Conservation (phyloP, 768 basidiomycete species). For the Lactifluus hygrophoroides region DNA sequence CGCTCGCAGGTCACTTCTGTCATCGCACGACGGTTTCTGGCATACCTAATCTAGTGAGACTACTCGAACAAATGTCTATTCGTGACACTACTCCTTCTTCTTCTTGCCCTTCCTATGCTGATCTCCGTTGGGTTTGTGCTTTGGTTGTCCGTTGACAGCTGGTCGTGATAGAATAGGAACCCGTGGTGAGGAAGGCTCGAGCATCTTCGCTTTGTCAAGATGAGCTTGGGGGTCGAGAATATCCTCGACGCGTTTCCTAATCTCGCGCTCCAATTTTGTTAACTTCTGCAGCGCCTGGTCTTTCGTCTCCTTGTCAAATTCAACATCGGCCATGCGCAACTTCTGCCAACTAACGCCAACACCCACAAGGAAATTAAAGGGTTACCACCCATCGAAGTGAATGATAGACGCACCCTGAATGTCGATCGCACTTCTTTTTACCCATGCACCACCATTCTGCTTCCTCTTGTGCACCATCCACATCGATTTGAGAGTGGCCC, state of each 20-base stretch:
- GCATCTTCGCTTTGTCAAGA: neutral
- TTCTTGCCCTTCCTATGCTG: constrained; percentile 21
- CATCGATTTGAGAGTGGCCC: constrained; percentile 34
- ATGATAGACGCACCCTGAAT: constrained; percentile 49
- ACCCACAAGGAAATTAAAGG: constrained; percentile 11
- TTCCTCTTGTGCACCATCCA: constrained; percentile 28
- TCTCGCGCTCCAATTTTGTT: constrained; percentile 67
- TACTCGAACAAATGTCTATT: neutral
- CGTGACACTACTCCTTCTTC: constrained; percentile 11
- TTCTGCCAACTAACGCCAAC: constrained; percentile 60
- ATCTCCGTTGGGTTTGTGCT: constrained; percentile 19
- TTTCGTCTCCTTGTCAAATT: constrained; percentile 67
- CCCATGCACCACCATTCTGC: constrained; percentile 76
- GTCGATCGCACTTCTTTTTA: constrained; percentile 68
- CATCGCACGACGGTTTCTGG: neutral
- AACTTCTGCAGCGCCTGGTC: constrained; percentile 58
- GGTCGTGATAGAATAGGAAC: constrained; percentile 20
- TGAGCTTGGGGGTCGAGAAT: constrained; percentile 33
- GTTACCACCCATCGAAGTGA: neutral
- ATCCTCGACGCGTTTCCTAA: constrained; percentile 72
- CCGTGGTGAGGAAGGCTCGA: constrained; percentile 16
- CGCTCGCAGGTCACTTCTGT: constrained; percentile 16
- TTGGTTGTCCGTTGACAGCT: constrained; percentile 27
- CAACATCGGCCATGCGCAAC: constrained; percentile 61
- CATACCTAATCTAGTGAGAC: neutral